Percentiles rank a stretch among this genome's conserved stretches.
phyloP scores from a whole-genome alignment of 495 filamentous ascomycete genomes.

The Neurospora africana region DNA sequence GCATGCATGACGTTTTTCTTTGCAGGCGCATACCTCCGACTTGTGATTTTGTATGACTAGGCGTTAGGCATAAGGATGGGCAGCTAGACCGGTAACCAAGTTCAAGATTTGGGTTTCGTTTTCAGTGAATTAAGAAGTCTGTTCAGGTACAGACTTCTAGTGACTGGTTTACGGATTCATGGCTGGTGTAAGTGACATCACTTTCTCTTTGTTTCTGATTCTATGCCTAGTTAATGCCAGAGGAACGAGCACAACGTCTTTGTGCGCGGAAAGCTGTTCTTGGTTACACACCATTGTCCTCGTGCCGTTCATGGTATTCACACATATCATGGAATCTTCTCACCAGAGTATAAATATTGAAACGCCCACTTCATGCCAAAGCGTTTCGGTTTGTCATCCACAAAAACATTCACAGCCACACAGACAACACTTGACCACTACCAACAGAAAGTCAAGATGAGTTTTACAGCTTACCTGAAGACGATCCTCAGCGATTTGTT shows the following conservation, averaged over 20 bases:
- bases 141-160: not conserved
- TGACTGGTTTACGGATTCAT: not conserved
- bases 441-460: not conserved
- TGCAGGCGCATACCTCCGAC: not conserved
- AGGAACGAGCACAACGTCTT: not conserved
- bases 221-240: not conserved
- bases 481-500: not conserved
- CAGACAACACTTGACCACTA: not conserved
- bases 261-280: not conserved
- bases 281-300: not conserved
- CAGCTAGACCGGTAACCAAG: constrained; percentile 18
- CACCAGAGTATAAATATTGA: not conserved
- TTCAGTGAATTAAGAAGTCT: not conserved
- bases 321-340: not conserved
- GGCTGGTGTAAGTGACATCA: not conserved
- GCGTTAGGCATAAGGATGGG: constrained; percentile 17
- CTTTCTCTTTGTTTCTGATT: not conserved
- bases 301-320: not conserved
- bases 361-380: not conserved
- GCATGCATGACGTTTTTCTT: not conserved
- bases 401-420: not conserved
- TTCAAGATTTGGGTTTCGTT: constrained; percentile 7
- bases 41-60: constrained; percentile 22
- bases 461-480: not conserved
- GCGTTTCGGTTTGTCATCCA: not conserved